Evolutionary conservation across 176 grass and related monocot species (phyloP).

Genomic region (Oryza glaberrima): DNA sequence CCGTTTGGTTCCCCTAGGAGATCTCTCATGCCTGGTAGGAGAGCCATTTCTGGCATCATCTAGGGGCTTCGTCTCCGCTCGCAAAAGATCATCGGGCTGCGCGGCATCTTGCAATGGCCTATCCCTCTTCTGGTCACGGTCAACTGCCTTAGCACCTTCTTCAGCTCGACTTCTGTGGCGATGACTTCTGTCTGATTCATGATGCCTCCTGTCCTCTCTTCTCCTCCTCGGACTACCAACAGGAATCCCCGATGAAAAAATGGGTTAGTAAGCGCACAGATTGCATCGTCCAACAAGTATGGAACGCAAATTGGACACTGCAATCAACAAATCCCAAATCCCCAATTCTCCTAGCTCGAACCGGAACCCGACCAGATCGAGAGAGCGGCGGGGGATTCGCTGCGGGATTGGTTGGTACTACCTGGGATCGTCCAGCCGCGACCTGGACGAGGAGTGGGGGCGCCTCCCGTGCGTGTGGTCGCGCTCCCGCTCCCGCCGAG

Average conservation of each 20-base stretch:
- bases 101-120: constrained; percentile 34
- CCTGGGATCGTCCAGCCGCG: constrained; percentile 60
- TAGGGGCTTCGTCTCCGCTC: constrained; percentile 31
- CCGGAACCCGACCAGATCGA: constrained; percentile 17
- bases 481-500: constrained; percentile 36
- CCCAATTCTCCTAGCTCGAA: not conserved
- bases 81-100: constrained; percentile 10
- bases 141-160: constrained; percentile 5
- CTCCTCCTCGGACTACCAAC: constrained; percentile 55
- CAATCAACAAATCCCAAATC: not conserved
- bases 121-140: constrained; percentile 32
- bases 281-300: not conserved
- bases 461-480: constrained; percentile 49
- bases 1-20: constrained; percentile 55
- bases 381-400: not conserved
- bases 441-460: constrained; percentile 46
- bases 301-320: not conserved
- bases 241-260: not conserved
- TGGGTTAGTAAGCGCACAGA: not conserved
- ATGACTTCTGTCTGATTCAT: constrained; percentile 42
- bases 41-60: constrained; percentile 38
- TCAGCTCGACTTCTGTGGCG: constrained; percentile 43
- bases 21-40: constrained; percentile 34
- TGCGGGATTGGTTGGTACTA: constrained; percentile 33
- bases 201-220: constrained; percentile 50